Base-by-base conservation (phyloP, 2,329 filamentous ascomycete species). In the Pseudogymnoascus sp. region DNA sequence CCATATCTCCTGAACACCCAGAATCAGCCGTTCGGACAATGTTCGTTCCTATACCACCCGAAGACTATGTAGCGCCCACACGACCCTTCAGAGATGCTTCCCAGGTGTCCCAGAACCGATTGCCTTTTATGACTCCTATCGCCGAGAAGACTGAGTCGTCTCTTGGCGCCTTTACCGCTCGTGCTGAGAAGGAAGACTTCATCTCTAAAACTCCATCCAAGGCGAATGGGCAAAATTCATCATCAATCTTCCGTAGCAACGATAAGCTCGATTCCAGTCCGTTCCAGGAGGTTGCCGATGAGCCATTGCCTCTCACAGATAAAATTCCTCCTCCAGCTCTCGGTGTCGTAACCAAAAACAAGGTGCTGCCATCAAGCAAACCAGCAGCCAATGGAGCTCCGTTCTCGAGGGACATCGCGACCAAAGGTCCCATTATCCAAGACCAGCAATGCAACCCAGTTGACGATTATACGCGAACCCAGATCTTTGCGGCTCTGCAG, bases 41-140 rank as follows among this genome's bases (percentile, higher is more conserved):
- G n/a, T 96, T 90, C 70, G 81, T 94, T 15, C 90, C 90, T 0
- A 81, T 93, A 36, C 88, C 89, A 1, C 92, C 92, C 0, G 90
- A 96, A 71, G 90, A 95, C 73, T 96, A 92, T 72, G 86, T 92
- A 67, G 85, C 90, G 48, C 88, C 90, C 15, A 88, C 83, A 62
- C 83, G 87, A 58, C 89, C 90, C 63, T 96, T 88, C 80, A 87
- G 92, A 71, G 89, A 96, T 74, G 85, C 90, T 71, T 82, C 78
- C 36, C 83, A 92, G 72, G 81, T 87, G 74, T 91, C 92, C 64
- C 95, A 97, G 70, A 96, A 92, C 74, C 87, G 92, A 61, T 80
- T 97, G 8, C 94, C 93, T 2, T 99, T 97, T 73, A 97, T 99
- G 94, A 99, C 94, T 0, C 94, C 94, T 1, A 99, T 99, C 67